Evolutionary conservation across 305 asterid species (phyloP).

Genomic region (Fraxinus dipetala): DNA sequence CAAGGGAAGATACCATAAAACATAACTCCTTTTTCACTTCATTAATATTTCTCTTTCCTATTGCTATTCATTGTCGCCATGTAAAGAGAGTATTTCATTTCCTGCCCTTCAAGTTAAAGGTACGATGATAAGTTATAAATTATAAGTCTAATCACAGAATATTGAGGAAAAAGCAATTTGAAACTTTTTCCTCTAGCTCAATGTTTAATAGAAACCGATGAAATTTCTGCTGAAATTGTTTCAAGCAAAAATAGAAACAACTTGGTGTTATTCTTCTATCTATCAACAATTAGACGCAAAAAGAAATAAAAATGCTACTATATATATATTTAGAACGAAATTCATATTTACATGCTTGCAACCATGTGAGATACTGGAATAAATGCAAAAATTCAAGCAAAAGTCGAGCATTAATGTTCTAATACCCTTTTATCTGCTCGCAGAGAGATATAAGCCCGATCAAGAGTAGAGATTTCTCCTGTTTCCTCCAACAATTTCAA

Average conservation of each 20-base stretch:
- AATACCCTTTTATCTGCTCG: constrained; percentile 95
- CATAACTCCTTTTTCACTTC: background rate
- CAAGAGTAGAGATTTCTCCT: constrained; percentile 79
- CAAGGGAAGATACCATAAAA: background rate
- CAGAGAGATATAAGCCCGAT: constrained; percentile 78
- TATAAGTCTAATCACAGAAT: background rate
- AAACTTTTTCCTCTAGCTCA: background rate
- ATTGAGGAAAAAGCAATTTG: background rate
- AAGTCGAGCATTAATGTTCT: constrained; percentile 14
- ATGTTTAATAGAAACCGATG: background rate
- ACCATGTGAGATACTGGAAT: background rate
- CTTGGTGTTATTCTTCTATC: background rate
- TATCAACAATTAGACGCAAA: background rate
- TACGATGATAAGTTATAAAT: background rate
- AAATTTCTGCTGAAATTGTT: background rate
- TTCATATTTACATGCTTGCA: background rate
- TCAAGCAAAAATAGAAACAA: background rate
- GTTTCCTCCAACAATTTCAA: constrained; percentile 87
- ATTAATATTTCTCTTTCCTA: background rate
- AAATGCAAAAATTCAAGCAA: background rate
- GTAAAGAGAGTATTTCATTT: background rate
- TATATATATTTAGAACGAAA: background rate
- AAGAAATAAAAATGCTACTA: background rate
- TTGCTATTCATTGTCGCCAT: background rate
- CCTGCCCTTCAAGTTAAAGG: constrained; percentile 9